Evolutionary conservation across 2,329 filamentous ascomycete genomes (phyloP).

Genomic region (Leptosphaerulina australis): DNA sequence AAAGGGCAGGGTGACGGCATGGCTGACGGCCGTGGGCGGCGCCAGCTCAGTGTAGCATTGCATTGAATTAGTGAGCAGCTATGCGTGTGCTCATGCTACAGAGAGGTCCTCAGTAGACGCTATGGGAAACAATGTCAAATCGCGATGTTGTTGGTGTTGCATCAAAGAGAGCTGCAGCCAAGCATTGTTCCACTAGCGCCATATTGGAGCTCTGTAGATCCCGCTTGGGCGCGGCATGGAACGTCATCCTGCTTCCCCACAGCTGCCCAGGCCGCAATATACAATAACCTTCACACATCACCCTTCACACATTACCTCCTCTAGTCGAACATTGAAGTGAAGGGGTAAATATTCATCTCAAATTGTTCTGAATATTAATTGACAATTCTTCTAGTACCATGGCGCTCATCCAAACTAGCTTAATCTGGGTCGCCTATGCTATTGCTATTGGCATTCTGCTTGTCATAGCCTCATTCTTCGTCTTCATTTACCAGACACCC

Average conservation of each 20-base stretch:
- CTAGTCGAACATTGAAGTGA: not conserved
- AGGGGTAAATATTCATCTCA: not conserved
- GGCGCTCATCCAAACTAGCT: constrained; percentile 79
- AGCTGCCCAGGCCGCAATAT: constrained; percentile 2
- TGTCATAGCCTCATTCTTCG: constrained; percentile 79
- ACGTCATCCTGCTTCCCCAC: constrained; percentile 11
- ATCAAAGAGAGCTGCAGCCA: not conserved
- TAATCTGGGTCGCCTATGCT: constrained; percentile 95
- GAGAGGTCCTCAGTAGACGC: not conserved
- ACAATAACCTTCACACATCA: not conserved
- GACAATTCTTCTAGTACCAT: constrained; percentile 49
- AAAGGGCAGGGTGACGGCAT: constrained; percentile 81
- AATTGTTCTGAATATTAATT: not conserved
- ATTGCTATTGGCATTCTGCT: constrained; percentile 79
- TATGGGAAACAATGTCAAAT: too few species aligned
- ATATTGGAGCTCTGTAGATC: constrained; percentile 6
- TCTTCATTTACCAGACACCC: constrained; percentile 89
- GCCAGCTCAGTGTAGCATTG: constrained; percentile 97
- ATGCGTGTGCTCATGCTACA: not conserved
- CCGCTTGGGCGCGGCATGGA: not conserved
- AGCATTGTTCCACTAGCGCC: constrained; percentile 2
- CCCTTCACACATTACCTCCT: not conserved
- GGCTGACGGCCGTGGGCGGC: constrained; percentile 91
- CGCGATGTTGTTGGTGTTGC: not conserved
- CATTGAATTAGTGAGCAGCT: constrained; percentile 60